These are phyloP conservation scores for Leccinum rimulosum DNA, from an alignment of 768 basidiomycete genomes.

Conservation along the genomic window DNA sequence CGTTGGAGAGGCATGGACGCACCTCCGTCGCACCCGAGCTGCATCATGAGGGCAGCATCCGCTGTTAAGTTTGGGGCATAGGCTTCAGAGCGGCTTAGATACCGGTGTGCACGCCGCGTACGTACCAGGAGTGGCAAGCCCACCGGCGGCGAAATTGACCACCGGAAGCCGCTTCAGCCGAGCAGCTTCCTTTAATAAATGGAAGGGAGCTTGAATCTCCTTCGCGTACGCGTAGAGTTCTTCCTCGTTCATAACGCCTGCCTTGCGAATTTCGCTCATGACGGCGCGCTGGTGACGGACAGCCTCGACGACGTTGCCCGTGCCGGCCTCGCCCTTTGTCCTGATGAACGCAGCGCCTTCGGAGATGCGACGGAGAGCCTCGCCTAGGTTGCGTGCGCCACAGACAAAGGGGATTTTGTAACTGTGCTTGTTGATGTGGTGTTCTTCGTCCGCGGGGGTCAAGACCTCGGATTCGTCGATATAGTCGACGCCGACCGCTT, in stretches of 20 bases:
- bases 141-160: constrained; percentile 96
- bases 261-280: constrained; percentile 79
- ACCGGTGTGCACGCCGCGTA: constrained; percentile 1
- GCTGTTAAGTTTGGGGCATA: constrained; percentile 39
- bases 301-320: constrained; percentile 89
- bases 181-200: constrained; percentile 95
- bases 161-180: constrained; percentile 89
- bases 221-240: constrained; percentile 94
- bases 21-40: constrained; percentile 96
- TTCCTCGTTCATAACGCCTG: constrained; percentile 88
- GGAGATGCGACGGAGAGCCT: constrained; percentile 92
- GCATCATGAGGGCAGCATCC: constrained; percentile 99
- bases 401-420: constrained; percentile 97
- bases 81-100: not conserved
- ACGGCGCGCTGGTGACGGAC: constrained; percentile 90
- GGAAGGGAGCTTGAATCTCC: constrained; percentile 90
- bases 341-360: constrained; percentile 99
- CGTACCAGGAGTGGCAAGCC: constrained; percentile 86
- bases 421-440: constrained; percentile 95
- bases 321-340: constrained; percentile 92
- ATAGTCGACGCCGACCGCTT: constrained; percentile 93
- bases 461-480: constrained; percentile 95
- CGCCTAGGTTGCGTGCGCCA: constrained; percentile 91
- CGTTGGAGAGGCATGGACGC: constrained; percentile 24
- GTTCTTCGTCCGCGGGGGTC: constrained; percentile 93